Base-by-base conservation (phyloP, 176 grass and related monocot species). In the Avena atlantica region DNA sequence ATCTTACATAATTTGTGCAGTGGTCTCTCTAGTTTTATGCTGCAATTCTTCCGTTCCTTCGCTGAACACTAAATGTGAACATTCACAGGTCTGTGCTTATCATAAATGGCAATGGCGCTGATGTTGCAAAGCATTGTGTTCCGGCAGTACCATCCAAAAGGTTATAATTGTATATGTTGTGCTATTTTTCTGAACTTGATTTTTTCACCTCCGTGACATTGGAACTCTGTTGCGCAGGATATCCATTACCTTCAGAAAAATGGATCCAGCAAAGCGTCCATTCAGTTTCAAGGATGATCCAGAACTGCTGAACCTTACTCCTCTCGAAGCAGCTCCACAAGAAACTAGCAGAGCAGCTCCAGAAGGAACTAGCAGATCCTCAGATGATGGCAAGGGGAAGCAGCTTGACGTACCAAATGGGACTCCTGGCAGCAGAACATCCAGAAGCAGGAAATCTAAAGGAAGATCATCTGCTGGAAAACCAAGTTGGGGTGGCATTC, bases 211-310 rank as follows among this genome's bases (percentile, higher is more conserved):
- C 17, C 31, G 74, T 79, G 27, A 78, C 31, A 70, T 86, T 69
- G 5, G 78, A 81, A 80, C 45, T 88, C 69, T 84, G 48, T 85
- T 58, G 17, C 49, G 36, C 91, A 97, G 95, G 90, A 94, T 97
- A 81, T 97, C 92, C 4, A 94, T 97, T 37, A 97, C 95, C 74
- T 97, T 97, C 79, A 86, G 92, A 87, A 97, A 89, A 84, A 94
- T 94, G 92, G 88, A 97, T 87, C 92, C 89, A 74, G 48, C 59
- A 47, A 94, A 94, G 86, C 84, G 66, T n/a, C 93, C 93, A 55
- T 76, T 87, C 19, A 51, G 20, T 63, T 93, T 95, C 72, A 75
- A 70, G 86, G 91, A 92, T 76, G 93, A 93, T 65, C 79, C 93
- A 9, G 93, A 95, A 72, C 80, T 93, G 51, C 59, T 89, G 71